phyloP scores from a whole-genome alignment of 2,329 filamentous ascomycete species.

The Phialocephala sp. region DNA sequence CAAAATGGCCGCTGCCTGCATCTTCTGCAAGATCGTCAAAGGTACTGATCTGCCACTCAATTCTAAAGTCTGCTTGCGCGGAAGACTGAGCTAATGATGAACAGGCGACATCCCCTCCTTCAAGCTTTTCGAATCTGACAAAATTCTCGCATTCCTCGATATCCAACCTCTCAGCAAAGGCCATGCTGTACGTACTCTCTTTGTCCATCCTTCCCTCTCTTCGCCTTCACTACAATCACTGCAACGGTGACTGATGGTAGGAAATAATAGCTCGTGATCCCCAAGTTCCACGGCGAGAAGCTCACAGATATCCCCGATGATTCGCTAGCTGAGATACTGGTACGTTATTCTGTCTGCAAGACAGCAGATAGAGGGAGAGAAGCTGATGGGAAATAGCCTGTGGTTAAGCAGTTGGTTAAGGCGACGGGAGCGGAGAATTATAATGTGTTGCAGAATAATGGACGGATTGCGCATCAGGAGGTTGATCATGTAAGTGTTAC shows the following conservation, averaged over 20 bases:
- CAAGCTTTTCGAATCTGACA: conserved; percentile 95
- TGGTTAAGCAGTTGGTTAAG: conserved; percentile 84
- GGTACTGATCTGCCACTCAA: conserved; percentile 52
- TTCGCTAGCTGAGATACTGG: conserved; percentile 79
- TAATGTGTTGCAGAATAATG: conserved; percentile 98
- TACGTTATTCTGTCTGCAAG: conserved; percentile 46
- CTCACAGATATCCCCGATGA: conserved; percentile 93
- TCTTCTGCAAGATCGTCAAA: conserved; percentile 99
- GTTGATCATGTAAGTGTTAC: conserved; percentile 72
- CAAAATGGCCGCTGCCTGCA: conserved; percentile 70
- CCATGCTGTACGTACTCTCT: conserved; percentile 76
- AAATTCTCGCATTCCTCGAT: conserved; percentile 93
- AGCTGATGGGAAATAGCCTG: conserved; percentile 55
- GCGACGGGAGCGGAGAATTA: conserved; percentile 81
- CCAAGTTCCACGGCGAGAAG: conserved; percentile 92
- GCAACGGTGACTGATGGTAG: background rate
- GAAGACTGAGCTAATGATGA: conserved; percentile 9
- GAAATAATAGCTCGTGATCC: conserved; percentile 77
- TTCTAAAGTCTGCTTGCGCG: background rate
- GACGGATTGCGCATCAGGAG: conserved; percentile 85
- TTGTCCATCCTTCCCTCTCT: background rate
- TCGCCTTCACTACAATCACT: background rate
- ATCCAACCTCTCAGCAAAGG: conserved; percentile 89
- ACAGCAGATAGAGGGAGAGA: background rate
- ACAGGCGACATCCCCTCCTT: conserved; percentile 93